Evolutionary conservation across 2,329 filamentous ascomycete species (phyloP).

Genomic region (Truncatella angustata): DNA sequence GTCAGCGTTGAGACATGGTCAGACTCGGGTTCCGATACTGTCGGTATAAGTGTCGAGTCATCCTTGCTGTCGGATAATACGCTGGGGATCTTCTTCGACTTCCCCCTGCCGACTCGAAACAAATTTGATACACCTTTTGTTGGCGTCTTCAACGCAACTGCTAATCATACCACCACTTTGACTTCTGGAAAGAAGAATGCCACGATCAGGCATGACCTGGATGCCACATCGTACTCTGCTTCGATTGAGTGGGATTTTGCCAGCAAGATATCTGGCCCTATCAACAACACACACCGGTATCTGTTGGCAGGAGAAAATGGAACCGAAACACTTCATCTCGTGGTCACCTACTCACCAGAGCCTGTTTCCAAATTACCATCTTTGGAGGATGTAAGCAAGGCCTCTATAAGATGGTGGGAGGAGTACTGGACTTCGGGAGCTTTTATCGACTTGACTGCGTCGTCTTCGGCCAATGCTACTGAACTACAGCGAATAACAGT

Average conservation of each 20-base stretch:
- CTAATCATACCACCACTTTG: slow-evolving; percentile 40
- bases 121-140: slow-evolving; percentile 57
- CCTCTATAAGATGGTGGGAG: slow-evolving; percentile 43
- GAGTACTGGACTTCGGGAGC: slow-evolving; percentile 49
- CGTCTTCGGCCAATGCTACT: slow-evolving; percentile 37
- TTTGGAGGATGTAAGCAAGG: slow-evolving; percentile 24
- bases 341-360: slow-evolving; percentile 30
- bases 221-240: slow-evolving; percentile 40
- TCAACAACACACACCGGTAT: slow-evolving; percentile 41
- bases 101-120: slow-evolving; percentile 45
- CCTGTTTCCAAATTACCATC: slow-evolving; percentile 18
- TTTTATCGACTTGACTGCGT: slow-evolving; percentile 47
- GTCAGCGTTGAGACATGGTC: slow-evolving; percentile 44
- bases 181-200: slow-evolving; percentile 26
- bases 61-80: slow-evolving; percentile 33
- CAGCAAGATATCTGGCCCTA: slow-evolving; percentile 31
- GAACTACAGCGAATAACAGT: slow-evolving; percentile 53
- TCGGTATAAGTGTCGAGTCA: slow-evolving; percentile 42
- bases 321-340: slow-evolving; percentile 26
- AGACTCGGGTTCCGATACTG: slow-evolving; percentile 43
- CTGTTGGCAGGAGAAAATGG: slow-evolving; percentile 28
- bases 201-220: slow-evolving; percentile 41
- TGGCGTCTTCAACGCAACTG: slow-evolving; percentile 47
- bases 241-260: slow-evolving; percentile 35
- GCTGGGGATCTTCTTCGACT: slow-evolving; percentile 50